These are phyloP conservation scores for Pisolithus microcarpus DNA, from an alignment of 768 basidiomycete genomes.

Conservation along the genomic window DNA sequence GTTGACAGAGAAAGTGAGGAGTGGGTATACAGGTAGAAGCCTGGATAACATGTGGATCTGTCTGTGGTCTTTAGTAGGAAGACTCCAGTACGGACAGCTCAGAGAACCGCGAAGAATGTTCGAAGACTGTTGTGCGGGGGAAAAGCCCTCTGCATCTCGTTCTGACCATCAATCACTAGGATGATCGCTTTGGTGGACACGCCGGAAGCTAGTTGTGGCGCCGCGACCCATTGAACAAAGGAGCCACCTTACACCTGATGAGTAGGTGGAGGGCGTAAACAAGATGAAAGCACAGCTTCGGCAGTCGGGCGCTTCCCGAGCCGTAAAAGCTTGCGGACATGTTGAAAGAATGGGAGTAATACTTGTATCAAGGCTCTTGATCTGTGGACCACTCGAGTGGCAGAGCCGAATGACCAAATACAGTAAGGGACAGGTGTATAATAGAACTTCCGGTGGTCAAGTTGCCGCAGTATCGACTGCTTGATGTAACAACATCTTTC, in stretches of 20 bases:
- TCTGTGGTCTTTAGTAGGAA: slow-evolving; percentile 2
- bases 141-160: slow-evolving; percentile 2
- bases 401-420: neutral
- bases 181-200: slow-evolving; percentile 6
- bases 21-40: slow-evolving; percentile 4
- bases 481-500: neutral
- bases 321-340: neutral
- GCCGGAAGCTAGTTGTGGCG: slow-evolving; percentile 4
- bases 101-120: neutral
- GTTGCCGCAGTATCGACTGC: neutral
- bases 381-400: neutral
- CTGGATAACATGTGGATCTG: neutral
- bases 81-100: slow-evolving; percentile 5
- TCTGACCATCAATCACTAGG: slow-evolving; percentile 1
- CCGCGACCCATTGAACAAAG: slow-evolving; percentile 17
- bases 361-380: neutral
- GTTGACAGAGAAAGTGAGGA: slow-evolving; percentile 6
- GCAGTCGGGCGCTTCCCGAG: neutral
- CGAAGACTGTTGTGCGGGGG: neutral
- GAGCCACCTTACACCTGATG: slow-evolving; percentile 1
- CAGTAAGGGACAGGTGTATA: neutral
- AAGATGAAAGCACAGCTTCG: neutral
- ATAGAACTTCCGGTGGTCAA: neutral
- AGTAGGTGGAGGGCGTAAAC: neutral
- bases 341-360: neutral